Evolutionary conservation across 768 basidiomycete genomes (phyloP).

Genomic region (Tremella fuciformis): DNA sequence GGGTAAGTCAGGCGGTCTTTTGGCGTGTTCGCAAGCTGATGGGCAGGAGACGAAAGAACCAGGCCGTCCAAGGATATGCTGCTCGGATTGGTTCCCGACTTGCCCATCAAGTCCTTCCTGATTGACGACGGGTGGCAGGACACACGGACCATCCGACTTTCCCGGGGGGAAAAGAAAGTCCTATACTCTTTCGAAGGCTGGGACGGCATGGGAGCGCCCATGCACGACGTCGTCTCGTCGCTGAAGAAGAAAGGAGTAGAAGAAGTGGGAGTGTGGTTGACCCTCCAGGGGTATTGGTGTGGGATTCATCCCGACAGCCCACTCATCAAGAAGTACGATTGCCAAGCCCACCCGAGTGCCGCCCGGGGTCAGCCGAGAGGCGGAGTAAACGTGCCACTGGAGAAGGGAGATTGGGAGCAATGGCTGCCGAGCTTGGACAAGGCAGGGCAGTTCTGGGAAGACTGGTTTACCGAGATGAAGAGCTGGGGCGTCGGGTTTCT

Average conservation of each 20-base stretch:
- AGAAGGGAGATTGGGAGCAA: conserved; percentile 13
- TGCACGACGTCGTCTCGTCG: conserved; percentile 20
- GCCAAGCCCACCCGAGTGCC: conserved; percentile 13
- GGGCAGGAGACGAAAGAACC: neutral
- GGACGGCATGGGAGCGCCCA: conserved; percentile 20
- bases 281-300: conserved; percentile 40
- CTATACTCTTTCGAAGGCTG: conserved; percentile 20
- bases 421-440: conserved; percentile 30
- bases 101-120: conserved; percentile 37
- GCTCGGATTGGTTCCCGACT: conserved; percentile 16
- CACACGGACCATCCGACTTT: conserved; percentile 1
- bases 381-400: conserved; percentile 15
- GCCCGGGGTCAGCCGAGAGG: conserved; percentile 18
- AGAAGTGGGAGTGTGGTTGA: conserved; percentile 43
- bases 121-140: conserved; percentile 48
- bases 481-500: conserved; percentile 32
- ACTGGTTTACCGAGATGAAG: conserved; percentile 32
- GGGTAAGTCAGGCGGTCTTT: conserved; percentile 12
- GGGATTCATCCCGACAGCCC: conserved; percentile 27
- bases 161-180: conserved; percentile 1
- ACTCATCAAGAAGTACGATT: conserved; percentile 25
- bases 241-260: conserved; percentile 20
- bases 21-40: neutral
- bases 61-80: conserved; percentile 25
- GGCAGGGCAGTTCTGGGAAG: conserved; percentile 37